These are phyloP conservation scores for Colletotrichum camelliae DNA, from an alignment of 2,329 filamentous ascomycete species.

Conservation along the genomic window DNA sequence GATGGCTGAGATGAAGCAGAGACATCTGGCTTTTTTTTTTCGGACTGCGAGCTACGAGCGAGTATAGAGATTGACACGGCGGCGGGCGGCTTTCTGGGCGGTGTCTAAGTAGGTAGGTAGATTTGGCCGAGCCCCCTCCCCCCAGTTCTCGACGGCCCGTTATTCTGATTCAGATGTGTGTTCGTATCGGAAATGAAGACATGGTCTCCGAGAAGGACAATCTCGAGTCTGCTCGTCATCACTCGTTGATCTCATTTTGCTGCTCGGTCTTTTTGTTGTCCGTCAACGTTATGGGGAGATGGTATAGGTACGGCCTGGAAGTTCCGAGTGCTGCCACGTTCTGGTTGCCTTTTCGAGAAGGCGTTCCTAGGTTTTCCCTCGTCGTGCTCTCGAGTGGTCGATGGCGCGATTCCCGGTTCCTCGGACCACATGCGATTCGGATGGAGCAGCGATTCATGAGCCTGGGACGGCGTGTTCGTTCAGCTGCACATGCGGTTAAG, in stretches of 20 bases:
- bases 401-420: not conserved
- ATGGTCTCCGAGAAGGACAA: not conserved
- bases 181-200: not conserved
- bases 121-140: not conserved
- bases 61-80: not conserved
- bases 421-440: not conserved
- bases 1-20: conserved; percentile 7
- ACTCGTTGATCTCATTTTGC: not conserved
- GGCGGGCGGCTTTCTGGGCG: not conserved
- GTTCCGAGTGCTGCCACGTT: not conserved
- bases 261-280: not conserved
- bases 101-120: not conserved
- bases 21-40: not conserved
- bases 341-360: not conserved
- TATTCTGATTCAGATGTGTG: not conserved
- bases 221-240: conserved; percentile 12
- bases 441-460: not conserved
- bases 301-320: not conserved
- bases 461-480: not conserved
- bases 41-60: not conserved
- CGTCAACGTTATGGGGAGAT: not conserved
- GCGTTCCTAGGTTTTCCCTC: not conserved
- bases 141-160: not conserved
- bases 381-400: not conserved
- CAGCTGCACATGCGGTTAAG: not conserved